phyloP scores from a whole-genome alignment of 2,329 filamentous ascomycete species.

The Neonectria magnoliae region DNA sequence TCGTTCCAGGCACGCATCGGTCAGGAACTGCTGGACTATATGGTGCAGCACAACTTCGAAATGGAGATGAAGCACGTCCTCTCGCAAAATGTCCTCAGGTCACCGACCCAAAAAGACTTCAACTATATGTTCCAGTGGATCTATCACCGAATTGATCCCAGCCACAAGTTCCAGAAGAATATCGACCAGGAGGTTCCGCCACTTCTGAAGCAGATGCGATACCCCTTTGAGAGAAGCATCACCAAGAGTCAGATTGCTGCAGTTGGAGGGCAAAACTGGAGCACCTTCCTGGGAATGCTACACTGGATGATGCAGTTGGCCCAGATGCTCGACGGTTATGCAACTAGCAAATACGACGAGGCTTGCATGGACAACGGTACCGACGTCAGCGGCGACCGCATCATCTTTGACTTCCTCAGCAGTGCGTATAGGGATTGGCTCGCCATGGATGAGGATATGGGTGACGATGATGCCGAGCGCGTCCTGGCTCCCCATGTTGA shows the following conservation, averaged over 20 bases:
- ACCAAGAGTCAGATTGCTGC: conserved; percentile 96
- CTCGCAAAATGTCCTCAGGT: conserved; percentile 90
- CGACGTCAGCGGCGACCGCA: conserved; percentile 88
- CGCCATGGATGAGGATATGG: conserved; percentile 87
- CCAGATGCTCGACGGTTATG: conserved; percentile 90
- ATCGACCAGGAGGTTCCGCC: conserved; percentile 96
- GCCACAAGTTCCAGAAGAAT: conserved; percentile 90
- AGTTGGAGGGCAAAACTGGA: conserved; percentile 97
- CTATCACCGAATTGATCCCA: conserved; percentile 94
- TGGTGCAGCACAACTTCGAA: conserved; percentile 94
- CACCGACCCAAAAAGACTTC: conserved; percentile 98
- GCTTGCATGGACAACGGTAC: conserved; percentile 88
- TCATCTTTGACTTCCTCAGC: conserved; percentile 93
- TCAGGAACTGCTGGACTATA: conserved; percentile 89
- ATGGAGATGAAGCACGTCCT: conserved; percentile 96
- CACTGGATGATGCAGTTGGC: conserved; percentile 99
- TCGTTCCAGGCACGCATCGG: conserved; percentile 84
- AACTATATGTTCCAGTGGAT: conserved; percentile 98
- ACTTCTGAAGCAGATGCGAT: conserved; percentile 90
- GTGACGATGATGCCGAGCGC: conserved; percentile 83
- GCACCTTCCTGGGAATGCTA: conserved; percentile 89
- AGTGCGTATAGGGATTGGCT: conserved; percentile 94
- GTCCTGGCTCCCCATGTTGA: conserved; percentile 86
- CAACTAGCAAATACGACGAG: conserved; percentile 83
- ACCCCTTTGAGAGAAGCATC: conserved; percentile 94